Conservation (phyloP, 2,329 filamentous ascomycete species). For the Cephalotrichum gorgonifer region DNA sequence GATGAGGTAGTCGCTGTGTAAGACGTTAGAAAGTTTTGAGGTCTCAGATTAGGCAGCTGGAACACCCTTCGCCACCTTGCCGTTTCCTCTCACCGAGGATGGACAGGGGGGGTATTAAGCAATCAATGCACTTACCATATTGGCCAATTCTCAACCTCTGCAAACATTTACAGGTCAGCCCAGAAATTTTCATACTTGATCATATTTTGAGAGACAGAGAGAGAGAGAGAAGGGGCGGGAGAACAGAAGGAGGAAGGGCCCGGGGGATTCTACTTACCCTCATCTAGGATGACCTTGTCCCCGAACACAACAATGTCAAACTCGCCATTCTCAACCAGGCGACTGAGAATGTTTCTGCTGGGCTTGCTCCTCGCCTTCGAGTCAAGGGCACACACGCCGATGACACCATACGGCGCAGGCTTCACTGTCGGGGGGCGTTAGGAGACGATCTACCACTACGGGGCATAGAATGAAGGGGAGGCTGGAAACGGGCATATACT, state of each 20-base stretch:
- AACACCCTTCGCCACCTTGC: too few relatives aligned
- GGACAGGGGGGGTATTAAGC: not conserved
- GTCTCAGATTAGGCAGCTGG: not conserved
- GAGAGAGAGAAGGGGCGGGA: not conserved
- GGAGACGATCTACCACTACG: constrained; percentile 7
- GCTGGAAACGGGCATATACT: constrained; percentile 10
- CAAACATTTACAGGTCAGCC: not conserved
- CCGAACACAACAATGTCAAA: constrained; percentile 98
- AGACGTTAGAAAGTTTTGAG: not conserved
- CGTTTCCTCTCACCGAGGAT: constrained; percentile 22
- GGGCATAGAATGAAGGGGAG: not conserved
- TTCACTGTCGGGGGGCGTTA: constrained; percentile 30
- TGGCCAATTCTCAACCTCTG: constrained; percentile 88
- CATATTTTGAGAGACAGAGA: not conserved
- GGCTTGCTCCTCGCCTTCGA: constrained; percentile 95
- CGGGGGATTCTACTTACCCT: constrained; percentile 40
- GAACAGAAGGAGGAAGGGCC: not conserved
- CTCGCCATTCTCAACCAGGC: constrained; percentile 79
- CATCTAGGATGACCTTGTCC: constrained; percentile 96
- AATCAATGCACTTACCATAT: constrained; percentile 50
- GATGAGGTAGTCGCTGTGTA: constrained; percentile 71
- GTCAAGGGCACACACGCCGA: constrained; percentile 92
- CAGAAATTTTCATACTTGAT: not conserved
- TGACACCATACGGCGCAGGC: constrained; percentile 53
- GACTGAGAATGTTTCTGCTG: constrained; percentile 89